These are phyloP conservation scores for Amanita pseudoporphyria DNA, from an alignment of 768 basidiomycete genomes.

Conservation along the genomic window DNA sequence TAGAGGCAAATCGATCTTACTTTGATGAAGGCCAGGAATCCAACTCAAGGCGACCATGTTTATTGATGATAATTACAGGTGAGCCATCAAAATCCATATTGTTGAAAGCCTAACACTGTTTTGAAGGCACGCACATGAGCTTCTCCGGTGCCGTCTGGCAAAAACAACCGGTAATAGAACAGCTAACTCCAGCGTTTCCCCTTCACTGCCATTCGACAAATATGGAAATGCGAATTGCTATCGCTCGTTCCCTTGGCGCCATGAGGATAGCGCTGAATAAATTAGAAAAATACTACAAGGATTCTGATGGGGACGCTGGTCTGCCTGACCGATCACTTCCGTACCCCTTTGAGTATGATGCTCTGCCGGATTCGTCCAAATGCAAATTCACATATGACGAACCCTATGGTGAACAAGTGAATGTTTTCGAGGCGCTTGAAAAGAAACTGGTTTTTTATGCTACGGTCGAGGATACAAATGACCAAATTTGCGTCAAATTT, in stretches of 20 bases:
- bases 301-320: background rate
- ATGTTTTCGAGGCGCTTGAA: background rate
- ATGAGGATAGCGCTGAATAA: background rate
- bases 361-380: background rate
- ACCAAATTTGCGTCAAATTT: background rate
- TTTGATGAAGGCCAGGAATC: background rate
- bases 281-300: background rate
- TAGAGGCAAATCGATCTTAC: slow-evolving; percentile 6
- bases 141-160: slow-evolving; percentile 11
- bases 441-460: background rate
- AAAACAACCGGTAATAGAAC: slow-evolving; percentile 8
- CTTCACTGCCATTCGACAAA: slow-evolving; percentile 4
- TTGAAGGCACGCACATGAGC: slow-evolving; percentile 8
- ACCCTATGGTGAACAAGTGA: background rate
- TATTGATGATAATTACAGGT: slow-evolving; percentile 9
- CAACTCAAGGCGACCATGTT: slow-evolving; percentile 9
- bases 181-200: slow-evolving; percentile 7
- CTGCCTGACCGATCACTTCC: background rate
- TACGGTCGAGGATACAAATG: background rate
- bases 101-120: background rate
- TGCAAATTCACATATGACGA: background rate
- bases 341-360: no score
- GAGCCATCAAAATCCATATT: background rate
- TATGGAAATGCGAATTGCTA: background rate
- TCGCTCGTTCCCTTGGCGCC: slow-evolving; percentile 7